Conservation (phyloP, 1,139 yeast species). For the Kodamaea derodonti region DNA sequence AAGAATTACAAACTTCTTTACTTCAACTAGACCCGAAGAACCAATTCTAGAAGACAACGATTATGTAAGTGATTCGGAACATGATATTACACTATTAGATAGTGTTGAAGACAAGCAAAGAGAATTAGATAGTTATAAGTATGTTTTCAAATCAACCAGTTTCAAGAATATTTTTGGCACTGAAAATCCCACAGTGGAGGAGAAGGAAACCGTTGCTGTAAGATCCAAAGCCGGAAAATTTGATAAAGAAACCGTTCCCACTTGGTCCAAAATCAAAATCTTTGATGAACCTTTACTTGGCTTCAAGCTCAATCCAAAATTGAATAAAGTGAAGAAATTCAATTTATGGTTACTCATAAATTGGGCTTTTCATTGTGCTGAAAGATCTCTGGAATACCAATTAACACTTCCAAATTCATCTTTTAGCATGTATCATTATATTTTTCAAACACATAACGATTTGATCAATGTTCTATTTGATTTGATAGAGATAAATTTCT, state of each 20-base stretch:
- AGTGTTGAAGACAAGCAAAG: neutral
- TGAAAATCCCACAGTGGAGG: neutral
- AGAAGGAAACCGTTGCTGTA: neutral
- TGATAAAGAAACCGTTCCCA: neutral
- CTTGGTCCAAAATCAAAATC: conserved; percentile 17
- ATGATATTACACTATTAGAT: neutral
- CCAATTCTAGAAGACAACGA: conserved; percentile 6
- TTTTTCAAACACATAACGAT: conserved; percentile 20
- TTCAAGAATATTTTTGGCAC: neutral
- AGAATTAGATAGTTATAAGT: conserved; percentile 1
- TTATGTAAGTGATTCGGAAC: conserved; percentile 27
- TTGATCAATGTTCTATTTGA: conserved; percentile 20
- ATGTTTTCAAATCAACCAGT: conserved; percentile 6
- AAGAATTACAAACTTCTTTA: conserved; percentile 12
- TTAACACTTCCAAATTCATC: conserved; percentile 14
- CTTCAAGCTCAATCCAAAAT: conserved; percentile 19
- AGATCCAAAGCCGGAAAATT: neutral
- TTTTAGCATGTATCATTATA: conserved; percentile 19
- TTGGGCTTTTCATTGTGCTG: conserved; percentile 37
- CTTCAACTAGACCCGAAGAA: conserved; percentile 1
- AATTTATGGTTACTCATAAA: conserved; percentile 29
- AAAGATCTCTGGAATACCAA: conserved; percentile 19
- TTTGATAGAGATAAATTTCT: conserved; percentile 19
- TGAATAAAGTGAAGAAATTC: conserved; percentile 20
- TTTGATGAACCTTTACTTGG: conserved; percentile 32